phyloP scores from a whole-genome alignment of 1,284 basidiomycete species.

The Sporisorium iseilematis-ciliati region DNA sequence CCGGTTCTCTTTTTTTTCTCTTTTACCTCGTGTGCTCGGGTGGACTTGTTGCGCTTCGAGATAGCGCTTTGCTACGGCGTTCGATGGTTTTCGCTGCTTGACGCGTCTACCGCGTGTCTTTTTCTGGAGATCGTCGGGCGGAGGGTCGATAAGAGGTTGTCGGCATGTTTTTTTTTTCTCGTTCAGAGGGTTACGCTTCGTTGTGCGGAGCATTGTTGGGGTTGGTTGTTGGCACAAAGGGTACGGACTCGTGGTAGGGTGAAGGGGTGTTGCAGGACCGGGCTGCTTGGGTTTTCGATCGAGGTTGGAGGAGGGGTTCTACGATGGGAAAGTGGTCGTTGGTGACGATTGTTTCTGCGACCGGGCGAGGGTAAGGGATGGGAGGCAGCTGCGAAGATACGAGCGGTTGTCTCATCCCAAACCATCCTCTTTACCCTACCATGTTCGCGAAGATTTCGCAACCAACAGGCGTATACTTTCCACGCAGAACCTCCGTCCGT shows the following conservation, averaged over 20 bases:
- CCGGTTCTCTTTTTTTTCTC: not conserved
- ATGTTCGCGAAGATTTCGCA: not conserved
- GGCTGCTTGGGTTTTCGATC: slow-evolving; percentile 1
- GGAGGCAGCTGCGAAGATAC: slow-evolving; percentile 37
- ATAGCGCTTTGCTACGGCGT: not conserved
- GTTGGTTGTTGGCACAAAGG: not conserved
- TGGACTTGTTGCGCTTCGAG: not conserved
- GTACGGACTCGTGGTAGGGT: slow-evolving; percentile 7
- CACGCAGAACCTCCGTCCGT: not conserved
- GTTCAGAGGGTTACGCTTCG: slow-evolving; percentile 13
- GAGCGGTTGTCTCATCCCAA: slow-evolving; percentile 30
- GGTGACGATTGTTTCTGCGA: not conserved
- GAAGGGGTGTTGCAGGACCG: slow-evolving; percentile 25
- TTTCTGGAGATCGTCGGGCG: slow-evolving; percentile 41
- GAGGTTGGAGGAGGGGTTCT: not conserved
- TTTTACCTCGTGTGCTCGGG: not conserved
- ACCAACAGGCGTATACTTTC: not conserved
- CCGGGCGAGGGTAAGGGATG: slow-evolving; percentile 1
- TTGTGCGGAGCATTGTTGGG: slow-evolving; percentile 21
- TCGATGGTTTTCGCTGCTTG: slow-evolving; percentile 12
- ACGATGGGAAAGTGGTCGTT: not conserved
- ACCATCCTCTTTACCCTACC: slow-evolving; percentile 8
- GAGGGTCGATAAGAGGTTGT: not conserved
- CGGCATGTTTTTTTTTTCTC: slow-evolving; percentile 26
- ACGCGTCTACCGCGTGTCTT: slow-evolving; percentile 3